Evolutionary conservation across 176 grass and related monocot species (phyloP), one percentile per base, ranked within the genome.

Genomic region (Bothriochloa decipiens): DNA sequence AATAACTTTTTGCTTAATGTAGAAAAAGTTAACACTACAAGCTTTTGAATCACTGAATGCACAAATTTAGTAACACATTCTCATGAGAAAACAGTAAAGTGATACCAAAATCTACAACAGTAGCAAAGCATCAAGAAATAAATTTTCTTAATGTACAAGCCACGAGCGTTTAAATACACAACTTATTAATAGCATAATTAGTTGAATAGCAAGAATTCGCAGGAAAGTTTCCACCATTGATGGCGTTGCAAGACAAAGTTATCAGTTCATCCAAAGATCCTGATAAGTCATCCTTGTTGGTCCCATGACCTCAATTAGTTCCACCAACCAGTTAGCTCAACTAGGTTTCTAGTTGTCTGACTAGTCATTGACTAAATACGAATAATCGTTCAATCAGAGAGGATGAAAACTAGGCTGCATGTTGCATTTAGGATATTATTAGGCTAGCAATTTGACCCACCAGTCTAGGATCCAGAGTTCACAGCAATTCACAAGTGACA

Each of bases 131-230:
- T 64, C 5, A 68, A 68, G 29, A 68, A 68, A 35, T 26, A 70
- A 12, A 52, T 6, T 28, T 26, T 22, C 3, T 60, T 14, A 64
- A 23, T 37, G 22, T 33, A 32, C 5, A 36, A 33, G 16, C 29
- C 77, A 64, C 8, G 2, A 52, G 29, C 1, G 3, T 75, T 84
- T 29, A 17, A 37, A 50, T 55, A 68, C 12, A 26, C 72, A 68
- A 68, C 8, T 57, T 84, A 84, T 76, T 29, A 40, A 60, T 12
- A 65, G 53, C 12, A 57, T 40, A 35, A 70, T 77, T 43, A 23
- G 36, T 22, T 17, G 29, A 76, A 39, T 68, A 27, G 4, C 66
- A 87, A 79, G 25, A 74, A 78, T 69, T 39, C 36, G 14, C 8
- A 78, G 16, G 20, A 46, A 45, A 82, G 11, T 1, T 78, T 20